Evolutionary conservation across 2,329 filamentous ascomycete species (phyloP).

Genomic region (Macrophomina tecta): DNA sequence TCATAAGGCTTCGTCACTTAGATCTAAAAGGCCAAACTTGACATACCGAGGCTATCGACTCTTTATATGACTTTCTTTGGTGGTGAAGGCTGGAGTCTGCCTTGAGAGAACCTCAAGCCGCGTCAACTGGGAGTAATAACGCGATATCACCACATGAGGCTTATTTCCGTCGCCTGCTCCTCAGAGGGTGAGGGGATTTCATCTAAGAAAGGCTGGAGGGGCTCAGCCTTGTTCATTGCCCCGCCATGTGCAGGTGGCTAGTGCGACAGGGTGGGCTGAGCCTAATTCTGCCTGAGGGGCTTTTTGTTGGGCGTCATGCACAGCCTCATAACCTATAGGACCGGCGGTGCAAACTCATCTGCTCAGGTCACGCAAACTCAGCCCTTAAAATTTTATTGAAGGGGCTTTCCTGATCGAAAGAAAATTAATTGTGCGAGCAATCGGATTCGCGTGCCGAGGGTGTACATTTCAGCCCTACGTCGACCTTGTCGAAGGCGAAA

Average conservation of each 20-base stretch:
- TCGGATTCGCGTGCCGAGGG: background rate
- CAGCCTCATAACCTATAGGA: background rate
- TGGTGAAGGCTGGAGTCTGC: background rate
- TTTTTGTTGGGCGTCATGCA: background rate
- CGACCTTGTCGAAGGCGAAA: background rate
- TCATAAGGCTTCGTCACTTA: background rate
- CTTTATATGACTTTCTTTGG: background rate
- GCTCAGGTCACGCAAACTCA: background rate
- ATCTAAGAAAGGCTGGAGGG: background rate
- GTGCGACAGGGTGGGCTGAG: background rate
- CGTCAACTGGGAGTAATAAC: too few species aligned
- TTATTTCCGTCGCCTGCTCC: background rate
- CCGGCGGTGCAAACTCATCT: too few species aligned
- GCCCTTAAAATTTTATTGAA: background rate
- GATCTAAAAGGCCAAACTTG: background rate
- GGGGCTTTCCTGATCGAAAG: background rate
- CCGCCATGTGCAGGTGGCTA: background rate
- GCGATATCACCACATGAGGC: background rate
- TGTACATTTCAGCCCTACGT: slow-evolving; percentile 3
- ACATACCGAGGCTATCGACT: background rate
- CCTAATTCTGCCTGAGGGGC: background rate
- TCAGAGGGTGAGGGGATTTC: background rate
- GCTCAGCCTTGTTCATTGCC: background rate
- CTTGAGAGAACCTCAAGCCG: background rate
- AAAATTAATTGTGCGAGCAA: background rate